Conservation (phyloP, 2,329 filamentous ascomycete genomes). For the Microsporum ferrugineum region DNA sequence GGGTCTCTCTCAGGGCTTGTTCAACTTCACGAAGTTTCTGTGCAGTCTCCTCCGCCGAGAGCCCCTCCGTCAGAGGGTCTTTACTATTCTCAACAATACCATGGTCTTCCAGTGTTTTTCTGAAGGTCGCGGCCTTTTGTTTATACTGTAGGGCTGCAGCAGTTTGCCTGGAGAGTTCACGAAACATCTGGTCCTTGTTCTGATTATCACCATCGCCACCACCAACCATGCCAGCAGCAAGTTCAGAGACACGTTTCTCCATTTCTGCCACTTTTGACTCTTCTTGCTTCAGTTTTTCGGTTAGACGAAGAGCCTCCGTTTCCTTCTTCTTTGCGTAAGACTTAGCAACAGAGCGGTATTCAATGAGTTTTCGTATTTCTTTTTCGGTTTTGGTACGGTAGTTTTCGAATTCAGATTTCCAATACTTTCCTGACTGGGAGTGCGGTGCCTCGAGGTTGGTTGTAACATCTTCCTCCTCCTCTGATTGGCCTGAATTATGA, state of each 20-base stretch:
- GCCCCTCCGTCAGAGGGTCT: conserved; percentile 17
- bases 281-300: conserved; percentile 43
- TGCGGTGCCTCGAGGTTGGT: conserved; percentile 44
- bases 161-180: conserved; percentile 35
- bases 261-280: conserved; percentile 34
- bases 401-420: conserved; percentile 50
- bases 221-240: conserved; percentile 31
- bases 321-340: conserved; percentile 51
- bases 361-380: conserved; percentile 50
- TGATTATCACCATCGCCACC: conserved; percentile 16
- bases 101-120: conserved; percentile 29
- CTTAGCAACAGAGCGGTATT: conserved; percentile 49
- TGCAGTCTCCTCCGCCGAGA: conserved; percentile 14
- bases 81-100: conserved; percentile 26
- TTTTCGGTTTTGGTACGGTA: conserved; percentile 47
- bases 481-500: background rate
- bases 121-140: conserved; percentile 30
- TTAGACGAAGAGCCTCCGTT: conserved; percentile 41
- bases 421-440: conserved; percentile 49
- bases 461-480: conserved; percentile 35
- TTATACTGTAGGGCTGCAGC: conserved; percentile 36
- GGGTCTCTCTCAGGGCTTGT: conserved; percentile 26
- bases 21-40: conserved; percentile 25
- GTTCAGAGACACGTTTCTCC: conserved; percentile 33
- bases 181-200: conserved; percentile 32